Base-by-base conservation (phyloP, 176 grass and related monocot species). In the Musa troglodytarum region DNA sequence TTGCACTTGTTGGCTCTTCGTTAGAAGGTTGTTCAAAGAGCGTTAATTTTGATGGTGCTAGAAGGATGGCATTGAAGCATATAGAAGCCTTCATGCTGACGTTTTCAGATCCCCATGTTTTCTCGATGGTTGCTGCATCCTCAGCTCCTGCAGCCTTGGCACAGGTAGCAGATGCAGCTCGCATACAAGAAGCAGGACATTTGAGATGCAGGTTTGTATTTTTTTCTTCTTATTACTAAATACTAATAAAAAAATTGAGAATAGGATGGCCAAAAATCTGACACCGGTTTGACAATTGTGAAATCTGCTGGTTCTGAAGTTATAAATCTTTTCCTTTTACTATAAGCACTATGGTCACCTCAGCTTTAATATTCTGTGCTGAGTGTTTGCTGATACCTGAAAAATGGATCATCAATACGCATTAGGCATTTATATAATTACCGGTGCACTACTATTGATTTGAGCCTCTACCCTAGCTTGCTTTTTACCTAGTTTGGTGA, bases 151-250 rank as follows among this genome's bases (percentile, higher is more conserved):
- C 86, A 29, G 86, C 86, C 1, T 78, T 95, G 63, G 87, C 83
- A 54, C 88, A 89, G 74, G 86, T 95, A 86, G 91, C 90, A 34
- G 91, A 95, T 78, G 78, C 81, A 52, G 88, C 89, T 52, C 91
- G 87, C 75, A 99, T 99, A 85, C 85, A 99, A 49, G 96, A 99
- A 89, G 96, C 96, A 74, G 96, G 96, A 49, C 91, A 99, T 67
- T 77, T 99, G 70, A 91, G 96, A 99, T 99, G 96, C 96, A 99
- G 91, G 91, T 99, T 80, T 71, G 56, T n/a, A 15, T 71, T 80
- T 81, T 64, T 63, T 83, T 65, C 24, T 17, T 68, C 24, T 21
- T 12, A 24, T 43, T 6, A 43, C 34, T 43, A 43, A 43, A 43
- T 43, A 43, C 4, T 1, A 61, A 14, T 53, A 76, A 59, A 66